Percentiles rank a stretch among this genome's conserved stretches.
Evolutionary conservation across 495 filamentous ascomycete genomes (phyloP).

Genomic region (Xylaria cubensis): DNA sequence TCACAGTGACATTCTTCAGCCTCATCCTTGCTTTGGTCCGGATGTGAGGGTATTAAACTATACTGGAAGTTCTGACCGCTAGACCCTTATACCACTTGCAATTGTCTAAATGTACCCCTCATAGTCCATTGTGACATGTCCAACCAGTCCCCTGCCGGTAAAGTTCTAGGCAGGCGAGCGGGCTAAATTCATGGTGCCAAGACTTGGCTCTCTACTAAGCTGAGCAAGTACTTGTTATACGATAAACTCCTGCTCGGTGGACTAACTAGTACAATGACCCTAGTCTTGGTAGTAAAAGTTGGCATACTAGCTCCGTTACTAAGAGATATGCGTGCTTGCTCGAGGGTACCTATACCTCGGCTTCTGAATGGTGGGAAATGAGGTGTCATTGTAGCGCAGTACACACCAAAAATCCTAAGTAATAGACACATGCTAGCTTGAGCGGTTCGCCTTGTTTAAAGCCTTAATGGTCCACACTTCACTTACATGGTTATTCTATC

Average conservation of each 20-base stretch:
- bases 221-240: slow-evolving; percentile 2
- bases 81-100: background rate
- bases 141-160: background rate
- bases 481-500: background rate
- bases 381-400: slow-evolving; percentile 7
- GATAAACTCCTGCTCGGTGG: background rate
- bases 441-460: background rate
- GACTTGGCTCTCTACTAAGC: slow-evolving; percentile 9
- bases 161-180: background rate
- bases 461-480: background rate
- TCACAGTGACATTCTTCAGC: slow-evolving; percentile 12
- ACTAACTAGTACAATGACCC: background rate
- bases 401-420: slow-evolving; percentile 4
- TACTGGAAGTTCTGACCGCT: background rate
- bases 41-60: background rate
- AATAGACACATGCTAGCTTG: background rate
- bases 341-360: background rate
- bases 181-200: slow-evolving; percentile 12
- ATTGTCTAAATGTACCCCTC: background rate
- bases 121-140: background rate
- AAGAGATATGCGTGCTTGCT: background rate
- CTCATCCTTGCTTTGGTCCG: background rate
- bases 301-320: background rate
- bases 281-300: slow-evolving; percentile 14
- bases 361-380: background rate